phyloP scores from a whole-genome alignment of 2,329 filamentous ascomycete genomes.

The Diaporthe sp. region DNA sequence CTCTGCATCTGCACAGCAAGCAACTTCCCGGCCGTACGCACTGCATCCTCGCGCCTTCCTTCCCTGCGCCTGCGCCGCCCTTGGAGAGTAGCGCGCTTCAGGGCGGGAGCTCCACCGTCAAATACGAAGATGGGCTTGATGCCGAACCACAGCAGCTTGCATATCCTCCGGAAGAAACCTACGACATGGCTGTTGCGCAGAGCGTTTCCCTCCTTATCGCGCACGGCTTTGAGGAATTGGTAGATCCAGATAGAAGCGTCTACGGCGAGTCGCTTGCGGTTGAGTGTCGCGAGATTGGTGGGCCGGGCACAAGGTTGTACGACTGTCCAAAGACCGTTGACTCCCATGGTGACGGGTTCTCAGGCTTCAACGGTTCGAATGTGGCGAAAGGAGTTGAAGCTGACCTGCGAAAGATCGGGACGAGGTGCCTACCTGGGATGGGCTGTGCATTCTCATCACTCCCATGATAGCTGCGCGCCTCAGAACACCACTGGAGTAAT shows the following conservation, averaged over 20 bases:
- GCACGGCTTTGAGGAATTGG: slow-evolving; percentile 98
- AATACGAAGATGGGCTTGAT: slow-evolving; percentile 98
- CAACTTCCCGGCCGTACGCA: slow-evolving; percentile 89
- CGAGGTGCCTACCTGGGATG: not conserved
- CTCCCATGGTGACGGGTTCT: slow-evolving; percentile 79
- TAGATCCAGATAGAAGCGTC: slow-evolving; percentile 99
- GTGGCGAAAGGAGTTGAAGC: not conserved
- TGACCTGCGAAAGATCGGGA: not conserved
- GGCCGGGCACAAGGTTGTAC: slow-evolving; percentile 95
- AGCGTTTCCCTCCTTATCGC: slow-evolving; percentile 97
- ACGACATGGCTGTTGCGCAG: slow-evolving; percentile 96
- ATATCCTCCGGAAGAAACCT: slow-evolving; percentile 98
- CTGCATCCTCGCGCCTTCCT: slow-evolving; percentile 92
- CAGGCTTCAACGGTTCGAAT: slow-evolving; percentile 37
- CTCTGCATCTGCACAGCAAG: slow-evolving; percentile 95
- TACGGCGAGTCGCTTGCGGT: slow-evolving; percentile 94
- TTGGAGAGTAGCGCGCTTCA: slow-evolving; percentile 93
- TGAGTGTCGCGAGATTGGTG: slow-evolving; percentile 95
- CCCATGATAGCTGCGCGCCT: not conserved
- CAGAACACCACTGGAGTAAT: not conserved
- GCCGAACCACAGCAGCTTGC: slow-evolving; percentile 96
- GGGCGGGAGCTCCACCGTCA: slow-evolving; percentile 90
- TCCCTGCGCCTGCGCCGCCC: slow-evolving; percentile 84
- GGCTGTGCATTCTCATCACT: not conserved
- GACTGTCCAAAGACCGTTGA: slow-evolving; percentile 97